Base-by-base conservation (phyloP, 805 yeast species). In the Candida easanensis region DNA sequence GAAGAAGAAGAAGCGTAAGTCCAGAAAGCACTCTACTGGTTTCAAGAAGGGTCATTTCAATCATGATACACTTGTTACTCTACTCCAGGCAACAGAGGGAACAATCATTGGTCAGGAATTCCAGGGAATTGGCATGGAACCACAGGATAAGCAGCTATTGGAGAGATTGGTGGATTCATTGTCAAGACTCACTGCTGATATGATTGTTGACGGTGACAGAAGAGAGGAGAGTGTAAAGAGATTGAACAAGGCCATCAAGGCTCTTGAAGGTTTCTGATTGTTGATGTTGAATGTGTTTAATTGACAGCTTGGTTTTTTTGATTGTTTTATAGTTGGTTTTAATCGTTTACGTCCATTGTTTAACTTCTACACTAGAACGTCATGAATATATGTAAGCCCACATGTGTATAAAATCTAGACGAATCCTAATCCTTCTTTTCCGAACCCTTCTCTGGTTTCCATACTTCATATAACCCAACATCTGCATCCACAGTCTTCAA, bases 91-190 rank as follows among this genome's bases (percentile, higher is more conserved):
- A 30, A 68, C 73, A 0, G 67, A 66, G 38, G 74, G 74, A 1
- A 68, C 73, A 3, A 52, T 68, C 14, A 58, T 68, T 11, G 73
- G 74, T 2, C 68, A 70, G 69, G 93, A 88, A 52, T 86, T 89
- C 58, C 78, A 81, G 33, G 78, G 79, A 40, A 65, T 90, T 45
- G 85, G 84, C 30, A 71, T 89, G 50, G 89, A 91, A 9, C 65
- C 74, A 0, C 83, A 82, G 46, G 96, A 89, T 57, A 84, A 85
- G 52, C 82, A 79, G 54, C 70, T 90, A 32, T 70, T 91, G 33
- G 97, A 91, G 57, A 81, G 88, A 62, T 79, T 91, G 38, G 85
- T 91, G 3, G 96, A 89, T 56, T 82, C 95, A 2, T 69, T 91
- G 36, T 82, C 93, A 31, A 74, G 93, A 54, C 73, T 93, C 45